Evolutionary conservation across 2,329 filamentous ascomycete genomes (phyloP).

Genomic region (Elsinoe perseae): DNA sequence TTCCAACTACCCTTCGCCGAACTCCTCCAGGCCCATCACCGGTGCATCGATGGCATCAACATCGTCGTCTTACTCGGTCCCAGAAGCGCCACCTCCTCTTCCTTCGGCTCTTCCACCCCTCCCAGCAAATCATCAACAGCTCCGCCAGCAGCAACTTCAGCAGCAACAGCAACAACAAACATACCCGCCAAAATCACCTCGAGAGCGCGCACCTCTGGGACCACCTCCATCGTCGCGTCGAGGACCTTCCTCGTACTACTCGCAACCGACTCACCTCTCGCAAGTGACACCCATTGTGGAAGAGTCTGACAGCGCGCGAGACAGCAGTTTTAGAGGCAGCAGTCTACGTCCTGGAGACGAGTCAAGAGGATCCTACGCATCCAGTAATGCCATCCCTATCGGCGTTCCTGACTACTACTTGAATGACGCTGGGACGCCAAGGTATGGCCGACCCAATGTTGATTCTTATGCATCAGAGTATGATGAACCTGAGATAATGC

Average conservation of each 20-base stretch:
- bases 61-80: constrained; percentile 35
- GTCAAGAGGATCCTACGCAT: constrained; percentile 39
- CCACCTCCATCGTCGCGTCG: constrained; percentile 42
- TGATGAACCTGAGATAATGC: constrained; percentile 8
- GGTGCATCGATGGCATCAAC: constrained; percentile 32
- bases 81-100: constrained; percentile 35
- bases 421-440: constrained; percentile 22
- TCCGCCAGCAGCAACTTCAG: constrained; percentile 6
- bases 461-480: constrained; percentile 14
- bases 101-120: constrained; percentile 16
- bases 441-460: background rate
- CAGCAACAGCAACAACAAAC: constrained; percentile 18
- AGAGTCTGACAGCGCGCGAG: constrained; percentile 37
- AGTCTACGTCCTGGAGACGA: constrained; percentile 22
- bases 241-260: constrained; percentile 44
- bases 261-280: constrained; percentile 31
- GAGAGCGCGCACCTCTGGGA: constrained; percentile 34
- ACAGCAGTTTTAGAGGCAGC: constrained; percentile 21
- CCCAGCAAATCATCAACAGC: background rate
- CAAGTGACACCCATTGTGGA: constrained; percentile 44
- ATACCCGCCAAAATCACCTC: background rate
- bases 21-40: constrained; percentile 31
- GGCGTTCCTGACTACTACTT: constrained; percentile 35
- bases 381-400: constrained; percentile 42
- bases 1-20: constrained; percentile 21